phyloP scores from a whole-genome alignment of 2,329 filamentous ascomycete genomes.

The Lachnellula suecica region DNA sequence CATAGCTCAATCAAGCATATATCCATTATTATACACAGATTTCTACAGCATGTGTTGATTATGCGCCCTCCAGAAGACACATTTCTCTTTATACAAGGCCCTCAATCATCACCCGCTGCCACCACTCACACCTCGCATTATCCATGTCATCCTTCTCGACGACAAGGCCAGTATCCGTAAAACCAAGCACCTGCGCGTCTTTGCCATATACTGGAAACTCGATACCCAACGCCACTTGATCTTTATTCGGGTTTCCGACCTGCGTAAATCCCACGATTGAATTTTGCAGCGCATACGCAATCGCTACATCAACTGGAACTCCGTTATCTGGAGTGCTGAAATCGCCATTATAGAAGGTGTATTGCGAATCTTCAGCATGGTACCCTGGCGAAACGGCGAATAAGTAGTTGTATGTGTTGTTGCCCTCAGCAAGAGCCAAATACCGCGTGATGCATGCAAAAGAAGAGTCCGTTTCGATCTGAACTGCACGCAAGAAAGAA shows the following conservation, averaged over 20 bases:
- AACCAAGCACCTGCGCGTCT: slow-evolving; percentile 3
- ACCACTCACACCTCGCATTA: slow-evolving; percentile 33
- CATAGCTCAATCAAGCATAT: too few relatives aligned
- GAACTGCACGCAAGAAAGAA: slow-evolving; percentile 42
- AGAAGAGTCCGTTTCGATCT: slow-evolving; percentile 41
- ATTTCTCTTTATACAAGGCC: slow-evolving; percentile 49
- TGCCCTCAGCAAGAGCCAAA: slow-evolving; percentile 43
- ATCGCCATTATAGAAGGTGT: slow-evolving; percentile 47
- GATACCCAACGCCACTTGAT: slow-evolving; percentile 8
- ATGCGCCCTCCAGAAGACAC: too few relatives aligned
- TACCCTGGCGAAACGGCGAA: slow-evolving; percentile 51
- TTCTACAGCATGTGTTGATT: too few relatives aligned
- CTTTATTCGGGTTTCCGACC: not conserved
- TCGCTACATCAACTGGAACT: slow-evolving; percentile 21
- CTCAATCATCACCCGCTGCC: slow-evolving; percentile 42
- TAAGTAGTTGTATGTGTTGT: slow-evolving; percentile 48
- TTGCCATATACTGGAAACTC: slow-evolving; percentile 7
- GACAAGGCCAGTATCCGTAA: not conserved
- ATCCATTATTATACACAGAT: too few relatives aligned
- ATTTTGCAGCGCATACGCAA: slow-evolving; percentile 33
- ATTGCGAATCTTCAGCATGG: slow-evolving; percentile 49
- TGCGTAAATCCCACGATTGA: not conserved
- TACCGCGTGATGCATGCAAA: slow-evolving; percentile 46
- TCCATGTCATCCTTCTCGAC: slow-evolving; percentile 19
- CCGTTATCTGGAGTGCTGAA: slow-evolving; percentile 12